Base-by-base conservation (phyloP, 495 filamentous ascomycete genomes). In the Platismatia glauca region DNA sequence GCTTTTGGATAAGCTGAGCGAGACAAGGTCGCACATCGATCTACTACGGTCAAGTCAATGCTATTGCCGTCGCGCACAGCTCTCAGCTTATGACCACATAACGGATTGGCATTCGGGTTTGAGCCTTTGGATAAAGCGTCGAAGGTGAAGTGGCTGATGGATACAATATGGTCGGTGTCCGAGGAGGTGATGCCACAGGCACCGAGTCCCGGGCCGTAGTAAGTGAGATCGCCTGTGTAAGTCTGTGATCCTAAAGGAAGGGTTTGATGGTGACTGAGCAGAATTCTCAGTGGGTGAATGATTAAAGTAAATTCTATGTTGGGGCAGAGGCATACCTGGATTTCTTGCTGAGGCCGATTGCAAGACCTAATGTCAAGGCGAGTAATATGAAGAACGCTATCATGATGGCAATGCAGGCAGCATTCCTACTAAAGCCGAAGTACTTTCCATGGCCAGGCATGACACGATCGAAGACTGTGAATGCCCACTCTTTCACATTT, bases 11-110 rank as follows among this genome's bases (percentile, higher is more conserved):
- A 37, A 9, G 24, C 8, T 61, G 13, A 34, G 29, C 18, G 18
- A 61, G 4, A 48, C 52, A 29, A 33, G 31, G 13, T 31, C 18
- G 68, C 78, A 74, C 90, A 93, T 38, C 89, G 75, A 76, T 94
- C 90, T 18, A 90, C 87, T 1, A 95, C 84, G 46, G 71, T 84
- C 7, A 91, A 82, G 70, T 87, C 85, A 0, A 89, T 76, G 43
- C 78, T 83, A 29, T 70, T 70, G n/a, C 77, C 79, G 37, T 78
- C 74, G 34, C 84, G 71, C 50, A 71, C 74, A 8, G 87, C 75
- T 56, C 85, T 72, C 7, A 95, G 76, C 68, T 76, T 83, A 69
- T 76, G 71, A 4, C 86, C 87, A 64, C 90, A 94, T 0, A 92
- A 70, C 15, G 84, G 85, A 67, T 91, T 91, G 5, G 70, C 64